These are phyloP conservation scores for Eucalyptus lansdowneana DNA, from an alignment of 345 rosid genomes.

Conservation along the genomic window DNA sequence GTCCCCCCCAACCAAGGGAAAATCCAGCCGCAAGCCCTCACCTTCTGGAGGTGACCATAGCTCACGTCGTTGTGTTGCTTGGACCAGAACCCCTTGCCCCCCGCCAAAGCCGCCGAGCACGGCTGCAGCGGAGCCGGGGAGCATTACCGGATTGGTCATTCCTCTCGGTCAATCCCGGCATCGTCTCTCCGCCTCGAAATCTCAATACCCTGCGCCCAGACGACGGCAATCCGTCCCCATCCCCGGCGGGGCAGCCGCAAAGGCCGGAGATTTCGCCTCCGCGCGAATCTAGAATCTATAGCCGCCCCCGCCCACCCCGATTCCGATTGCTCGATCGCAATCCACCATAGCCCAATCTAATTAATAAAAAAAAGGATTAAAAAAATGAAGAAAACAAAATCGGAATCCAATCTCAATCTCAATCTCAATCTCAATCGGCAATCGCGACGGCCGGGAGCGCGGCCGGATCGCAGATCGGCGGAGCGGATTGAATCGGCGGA, in stretches of 20 bases:
- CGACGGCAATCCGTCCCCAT: background rate
- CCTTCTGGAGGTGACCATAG: constrained; percentile 83
- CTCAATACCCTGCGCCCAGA: background rate
- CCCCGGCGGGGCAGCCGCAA: background rate
- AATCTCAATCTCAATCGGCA: background rate
- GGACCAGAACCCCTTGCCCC: constrained; percentile 61
- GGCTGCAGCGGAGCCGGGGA: background rate
- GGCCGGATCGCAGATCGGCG: background rate
- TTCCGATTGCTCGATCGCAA: background rate
- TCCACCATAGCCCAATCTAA: background rate
- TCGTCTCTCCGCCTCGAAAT: constrained; percentile 1
- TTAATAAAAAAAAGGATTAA: background rate
- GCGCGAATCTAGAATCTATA: background rate
- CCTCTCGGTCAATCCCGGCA: constrained; percentile 77
- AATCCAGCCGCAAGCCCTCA: background rate
- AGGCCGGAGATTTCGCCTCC: background rate
- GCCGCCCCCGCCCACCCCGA: background rate
- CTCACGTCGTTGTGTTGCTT: constrained; percentile 52
- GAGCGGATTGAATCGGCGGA: background rate
- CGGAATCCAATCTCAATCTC: background rate
- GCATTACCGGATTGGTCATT: constrained; percentile 49
- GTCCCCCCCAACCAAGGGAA: background rate
- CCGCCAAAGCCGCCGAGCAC: background rate
- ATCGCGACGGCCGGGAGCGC: background rate
- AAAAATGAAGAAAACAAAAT: background rate